phyloP scores from a whole-genome alignment of 768 basidiomycete genomes.

The Gloeopeniophorella convolvens region DNA sequence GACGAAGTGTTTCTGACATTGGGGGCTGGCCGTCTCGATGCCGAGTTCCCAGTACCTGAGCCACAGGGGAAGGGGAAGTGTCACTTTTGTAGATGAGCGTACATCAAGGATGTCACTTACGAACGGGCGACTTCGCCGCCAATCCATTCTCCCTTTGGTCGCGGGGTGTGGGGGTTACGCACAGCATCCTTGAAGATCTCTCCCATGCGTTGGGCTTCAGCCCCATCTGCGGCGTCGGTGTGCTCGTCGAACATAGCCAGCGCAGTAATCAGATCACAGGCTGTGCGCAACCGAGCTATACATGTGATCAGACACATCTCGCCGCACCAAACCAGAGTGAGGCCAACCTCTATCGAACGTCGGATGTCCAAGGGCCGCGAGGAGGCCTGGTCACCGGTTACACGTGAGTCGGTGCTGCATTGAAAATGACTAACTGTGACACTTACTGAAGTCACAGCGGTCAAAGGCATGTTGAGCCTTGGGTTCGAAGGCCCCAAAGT shows the following conservation, averaged over 20 bases:
- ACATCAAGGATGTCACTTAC: conserved; percentile 3
- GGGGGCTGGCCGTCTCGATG: conserved; percentile 5
- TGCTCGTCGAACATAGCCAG: conserved; percentile 18
- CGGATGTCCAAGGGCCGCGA: conserved; percentile 20
- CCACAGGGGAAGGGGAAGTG: background rate
- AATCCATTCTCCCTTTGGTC: conserved; percentile 3
- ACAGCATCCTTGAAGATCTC: conserved; percentile 18
- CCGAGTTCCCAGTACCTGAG: conserved; percentile 16
- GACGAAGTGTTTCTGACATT: conserved; percentile 7
- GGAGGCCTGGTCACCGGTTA: conserved; percentile 14
- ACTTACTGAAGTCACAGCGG: conserved; percentile 19
- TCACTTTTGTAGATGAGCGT: background rate
- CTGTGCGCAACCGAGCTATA: conserved; percentile 14
- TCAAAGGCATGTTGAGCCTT: conserved; percentile 10
- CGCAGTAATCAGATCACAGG: background rate
- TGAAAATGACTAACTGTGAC: background rate
- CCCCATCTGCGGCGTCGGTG: conserved; percentile 1
- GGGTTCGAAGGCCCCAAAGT: conserved; percentile 12
- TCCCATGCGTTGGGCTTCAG: background rate
- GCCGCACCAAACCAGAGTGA: background rate
- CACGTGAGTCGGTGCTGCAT: background rate
- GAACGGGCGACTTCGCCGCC: conserved; percentile 12
- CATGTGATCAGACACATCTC: background rate
- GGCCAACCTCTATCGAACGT: background rate
- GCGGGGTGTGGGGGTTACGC: conserved; percentile 15